Evolutionary conservation across 768 basidiomycete genomes (phyloP), one percentile per base, ranked within the genome.

Genomic region (Tylopilus subfusipes): DNA sequence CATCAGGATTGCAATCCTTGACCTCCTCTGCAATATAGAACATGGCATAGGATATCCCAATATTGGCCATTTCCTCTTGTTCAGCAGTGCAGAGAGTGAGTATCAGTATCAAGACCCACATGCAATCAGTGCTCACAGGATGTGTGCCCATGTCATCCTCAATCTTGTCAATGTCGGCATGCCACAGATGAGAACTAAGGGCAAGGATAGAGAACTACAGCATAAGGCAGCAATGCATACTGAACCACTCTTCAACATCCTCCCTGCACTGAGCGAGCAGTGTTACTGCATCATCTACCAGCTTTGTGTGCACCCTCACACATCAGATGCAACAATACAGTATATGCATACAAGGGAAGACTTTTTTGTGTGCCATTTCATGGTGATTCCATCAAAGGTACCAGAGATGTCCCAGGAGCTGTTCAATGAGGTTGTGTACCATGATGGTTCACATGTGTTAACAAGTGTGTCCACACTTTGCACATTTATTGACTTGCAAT

Each of bases 271-370:
- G 25, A 93, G 94, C 3, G 93, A 95, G 66, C 84, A 86, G 50
- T 88, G 85, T 63, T 94, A 95, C 64, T 82, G 82, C 33, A 78
- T 97, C 46, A 73, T 98, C 19, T 80, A 90, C 66, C 89, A 96
- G 55, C 80, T 98, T 0, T 96, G 91, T 71, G 79, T 85, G 19
- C 92, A 98, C 63, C 81, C 87, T 10, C 78, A 82, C 38, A 96
- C 94, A 0, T 90, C 90, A 0, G 84, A 86, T 33, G 83, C 85
- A 51, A 85, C 84, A 5, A 86, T 90, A 72, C 83, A 92, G 0
- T 97, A 96, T 66, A 78, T 97, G 31, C 85, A 90, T 31, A 91
- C 90, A 2, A 78, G 86, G 10, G 90, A 96, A 68, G 86, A 94
- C 63, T 98, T 94, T 74, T 93, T 94, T 63, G 83, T 83, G 4